Base-by-base conservation (phyloP, 768 basidiomycete genomes). In the Suillus plorans region DNA sequence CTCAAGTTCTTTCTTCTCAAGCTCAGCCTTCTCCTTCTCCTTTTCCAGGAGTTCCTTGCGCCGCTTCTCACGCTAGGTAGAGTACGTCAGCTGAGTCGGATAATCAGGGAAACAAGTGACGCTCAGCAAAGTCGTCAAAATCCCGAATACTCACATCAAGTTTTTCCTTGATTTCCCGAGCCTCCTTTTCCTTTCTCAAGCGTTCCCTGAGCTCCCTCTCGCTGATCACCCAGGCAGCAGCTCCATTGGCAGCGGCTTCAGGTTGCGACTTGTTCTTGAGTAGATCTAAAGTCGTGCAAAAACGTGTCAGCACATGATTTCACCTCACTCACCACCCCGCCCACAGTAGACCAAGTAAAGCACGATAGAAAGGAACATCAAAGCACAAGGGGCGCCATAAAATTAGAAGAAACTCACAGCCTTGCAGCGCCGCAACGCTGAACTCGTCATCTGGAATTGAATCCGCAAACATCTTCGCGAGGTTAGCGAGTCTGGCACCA, bases 351-450 rank as follows among this genome's bases (percentile, higher is more conserved):
- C 67, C 70, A 68, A 70, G 61, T 60, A 68, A 69, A 34, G 64
- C 53, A 69, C 55, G 58, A 61, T 62, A 55, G 52, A 66, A 63
- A 63, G 63, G 61, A 53, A 60, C 63, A 62, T 58, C 47, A 44
- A 65, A 62, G 60, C 60, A 62, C 63, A 65, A 49, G 50, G 65
- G 63, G 58, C 39, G 41, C 16, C 22, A 66, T 66, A 61, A 68
- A 61, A 69, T 66, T 64, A 69, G 68, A 66, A 62, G 28, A 71
- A 42, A 88, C 91, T 85, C 75, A 92, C 91, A 95, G 75, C 93
- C 94, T 79, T 96, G 94, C 62, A 97, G 80, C 63, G 92, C 90
- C 22, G 95, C 94, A 62, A 95, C 91, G 71, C 91, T 92, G 72
- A 95, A 93, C 78, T 92, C 90, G 47, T 90, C 88, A 44, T 94